Conservation (phyloP, 345 rosid species). For the Rhodamnia argentea region DNA sequence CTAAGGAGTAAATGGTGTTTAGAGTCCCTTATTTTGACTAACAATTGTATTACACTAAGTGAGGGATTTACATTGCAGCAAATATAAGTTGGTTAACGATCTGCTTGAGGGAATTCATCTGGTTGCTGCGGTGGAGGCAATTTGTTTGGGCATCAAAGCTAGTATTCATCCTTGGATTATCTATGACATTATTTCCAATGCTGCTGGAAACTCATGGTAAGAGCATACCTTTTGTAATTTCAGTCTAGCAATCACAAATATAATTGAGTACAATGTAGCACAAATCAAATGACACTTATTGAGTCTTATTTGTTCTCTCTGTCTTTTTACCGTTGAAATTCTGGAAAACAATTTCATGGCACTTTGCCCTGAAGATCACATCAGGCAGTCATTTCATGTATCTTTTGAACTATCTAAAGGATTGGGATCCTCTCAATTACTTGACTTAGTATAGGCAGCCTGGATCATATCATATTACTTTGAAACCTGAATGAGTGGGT, state of each 20-base stretch:
- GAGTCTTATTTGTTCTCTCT: neutral
- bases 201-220: slow-evolving; percentile 98
- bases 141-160: slow-evolving; percentile 58
- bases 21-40: neutral
- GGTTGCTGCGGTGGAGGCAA: slow-evolving; percentile 84
- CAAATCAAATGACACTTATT: neutral
- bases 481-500: neutral
- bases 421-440: neutral
- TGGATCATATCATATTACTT: neutral
- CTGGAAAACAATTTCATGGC: neutral
- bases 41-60: neutral
- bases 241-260: neutral
- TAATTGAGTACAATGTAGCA: neutral
- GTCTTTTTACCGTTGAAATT: neutral
- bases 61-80: slow-evolving; percentile 23
- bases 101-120: slow-evolving; percentile 86
- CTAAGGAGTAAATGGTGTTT: neutral
- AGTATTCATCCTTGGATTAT: slow-evolving; percentile 89
- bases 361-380: neutral
- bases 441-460: neutral
- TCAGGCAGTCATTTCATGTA: neutral
- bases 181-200: slow-evolving; percentile 89
- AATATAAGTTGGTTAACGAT: slow-evolving; percentile 65
- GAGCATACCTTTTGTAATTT: slow-evolving; percentile 7
- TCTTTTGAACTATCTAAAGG: neutral